phyloP scores from a whole-genome alignment of 1,139 yeast genomes.

The Geotrichum cucujoidarum region DNA sequence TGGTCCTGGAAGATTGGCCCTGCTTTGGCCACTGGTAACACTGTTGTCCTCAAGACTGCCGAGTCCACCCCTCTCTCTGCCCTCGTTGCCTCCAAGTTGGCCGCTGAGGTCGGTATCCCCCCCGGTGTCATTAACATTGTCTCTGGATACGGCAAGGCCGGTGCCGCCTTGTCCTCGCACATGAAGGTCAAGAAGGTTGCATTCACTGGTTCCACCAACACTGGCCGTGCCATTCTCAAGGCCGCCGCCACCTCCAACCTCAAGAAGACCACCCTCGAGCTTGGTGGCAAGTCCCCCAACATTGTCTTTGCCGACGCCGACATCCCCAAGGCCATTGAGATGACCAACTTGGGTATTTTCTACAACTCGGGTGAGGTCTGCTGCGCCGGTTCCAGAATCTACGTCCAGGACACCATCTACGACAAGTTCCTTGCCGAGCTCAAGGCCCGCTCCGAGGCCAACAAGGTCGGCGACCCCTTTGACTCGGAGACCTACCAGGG shows the following conservation, averaged over 20 bases:
- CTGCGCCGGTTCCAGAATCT: constrained; percentile 77
- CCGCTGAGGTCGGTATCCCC: constrained; percentile 71
- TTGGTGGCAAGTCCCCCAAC: constrained; percentile 79
- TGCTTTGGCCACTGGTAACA: constrained; percentile 76
- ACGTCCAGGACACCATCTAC: constrained; percentile 66
- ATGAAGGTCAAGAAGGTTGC: constrained; percentile 70
- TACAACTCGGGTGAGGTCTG: constrained; percentile 82
- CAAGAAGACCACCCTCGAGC: constrained; percentile 72
- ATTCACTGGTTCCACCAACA: constrained; percentile 80
- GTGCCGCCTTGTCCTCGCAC: constrained; percentile 69
- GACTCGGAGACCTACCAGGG: constrained; percentile 67
- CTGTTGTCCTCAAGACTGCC: constrained; percentile 74
- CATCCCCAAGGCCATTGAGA: constrained; percentile 50
- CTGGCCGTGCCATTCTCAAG: constrained; percentile 65
- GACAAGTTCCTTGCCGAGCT: constrained; percentile 55
- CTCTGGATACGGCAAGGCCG: constrained; percentile 72
- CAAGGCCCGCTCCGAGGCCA: constrained; percentile 46
- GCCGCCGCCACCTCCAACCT: constrained; percentile 59
- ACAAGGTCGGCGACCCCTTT: constrained; percentile 64
- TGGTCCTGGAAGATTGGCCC: constrained; percentile 85
- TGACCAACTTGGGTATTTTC: constrained; percentile 54
- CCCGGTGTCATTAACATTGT: constrained; percentile 72
- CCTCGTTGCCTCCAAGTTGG: constrained; percentile 54
- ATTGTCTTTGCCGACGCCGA: constrained; percentile 67
- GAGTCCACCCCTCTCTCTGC: constrained; percentile 83